Percentiles rank a stretch among this genome's conserved stretches.
These are phyloP conservation scores for Eucalyptus marginata DNA, from an alignment of 345 rosid species.

Conservation along the genomic window DNA sequence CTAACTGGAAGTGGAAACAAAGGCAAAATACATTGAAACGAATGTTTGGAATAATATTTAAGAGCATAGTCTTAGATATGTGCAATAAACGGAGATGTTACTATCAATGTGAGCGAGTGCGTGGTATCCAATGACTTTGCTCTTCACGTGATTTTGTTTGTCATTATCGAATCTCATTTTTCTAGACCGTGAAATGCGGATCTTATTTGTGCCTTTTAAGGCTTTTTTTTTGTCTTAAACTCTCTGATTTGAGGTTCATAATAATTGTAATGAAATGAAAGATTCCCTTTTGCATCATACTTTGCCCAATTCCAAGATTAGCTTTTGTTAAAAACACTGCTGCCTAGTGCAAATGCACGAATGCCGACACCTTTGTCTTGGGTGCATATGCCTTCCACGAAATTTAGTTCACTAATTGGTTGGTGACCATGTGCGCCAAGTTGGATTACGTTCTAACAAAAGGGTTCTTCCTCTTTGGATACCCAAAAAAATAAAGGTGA, in stretches of 20 bases:
- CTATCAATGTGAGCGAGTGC: fast-evolving
- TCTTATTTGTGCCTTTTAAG: not conserved
- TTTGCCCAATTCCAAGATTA: not conserved
- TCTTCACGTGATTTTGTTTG: not conserved
- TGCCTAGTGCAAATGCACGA: not conserved
- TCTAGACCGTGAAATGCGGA: not conserved
- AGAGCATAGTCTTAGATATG: not conserved
- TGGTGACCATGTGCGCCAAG: not conserved
- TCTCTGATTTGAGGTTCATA: not conserved
- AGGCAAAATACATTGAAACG: not conserved
- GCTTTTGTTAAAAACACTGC: not conserved
- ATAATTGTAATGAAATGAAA: not conserved
- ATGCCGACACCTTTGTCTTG: not conserved
- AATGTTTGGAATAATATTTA: not conserved
- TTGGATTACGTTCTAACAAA: not conserved
- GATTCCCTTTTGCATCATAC: not conserved
- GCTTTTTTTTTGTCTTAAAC: not conserved
- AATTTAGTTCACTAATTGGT: not conserved
- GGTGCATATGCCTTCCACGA: not conserved
- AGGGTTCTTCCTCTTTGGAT: not conserved
- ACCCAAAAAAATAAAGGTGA: not conserved
- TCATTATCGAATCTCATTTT: not conserved
- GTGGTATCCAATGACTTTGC: not conserved
- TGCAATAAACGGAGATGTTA: fast-evolving
- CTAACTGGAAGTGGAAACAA: not conserved